Base-by-base conservation (phyloP, 257 asterid species). In the Petrea volubilis region DNA sequence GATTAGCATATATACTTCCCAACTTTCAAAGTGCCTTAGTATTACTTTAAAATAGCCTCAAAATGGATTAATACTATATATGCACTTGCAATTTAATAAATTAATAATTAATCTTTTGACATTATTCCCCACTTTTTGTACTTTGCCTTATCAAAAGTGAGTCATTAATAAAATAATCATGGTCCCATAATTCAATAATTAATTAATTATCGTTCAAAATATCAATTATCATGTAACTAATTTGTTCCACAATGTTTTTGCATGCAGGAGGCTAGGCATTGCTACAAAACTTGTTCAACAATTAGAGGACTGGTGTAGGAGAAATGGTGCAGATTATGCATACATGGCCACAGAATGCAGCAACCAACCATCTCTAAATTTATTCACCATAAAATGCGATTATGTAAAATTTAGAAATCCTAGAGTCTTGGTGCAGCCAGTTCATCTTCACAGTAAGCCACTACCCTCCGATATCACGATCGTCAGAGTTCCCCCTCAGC, bases 301-400 rank as follows among this genome's bases (percentile, higher is more conserved):
- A 77, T 47, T 89, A 44, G 97, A 92, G 71, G 67, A 61, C 1
- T 87, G 96, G 96, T 71, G 91, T 69, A 69, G 14, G 56, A 20
- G 63, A 31, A 80, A 87, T 31, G 96, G 92, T 0, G 96, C 92
- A 31, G 81, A 89, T 38, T 92, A 84, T 66, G 81, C 93, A 2
- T 92, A 92, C 73, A 89, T 92, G 96, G 97, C 97, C 31, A 92
- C 97, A 0, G 97, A 89, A 38, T 60, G 88, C 24, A 84, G 40
- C 75, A 92, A 92, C 67, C 74, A 74, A 66, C 82, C 96, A 27
- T 92, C 93, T 5, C 38, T 92, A 64, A 87, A 87, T 46, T 56
- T 92, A 56, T 92, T 92, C 83, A 89, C 87, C 5, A 24, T 49
- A 9, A 92, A 82, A 64, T 86, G 82, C 71, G 80, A 82, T 49